phyloP scores from a whole-genome alignment of 2,329 filamentous ascomycete genomes.

The Hymenoscyphus scutula region DNA sequence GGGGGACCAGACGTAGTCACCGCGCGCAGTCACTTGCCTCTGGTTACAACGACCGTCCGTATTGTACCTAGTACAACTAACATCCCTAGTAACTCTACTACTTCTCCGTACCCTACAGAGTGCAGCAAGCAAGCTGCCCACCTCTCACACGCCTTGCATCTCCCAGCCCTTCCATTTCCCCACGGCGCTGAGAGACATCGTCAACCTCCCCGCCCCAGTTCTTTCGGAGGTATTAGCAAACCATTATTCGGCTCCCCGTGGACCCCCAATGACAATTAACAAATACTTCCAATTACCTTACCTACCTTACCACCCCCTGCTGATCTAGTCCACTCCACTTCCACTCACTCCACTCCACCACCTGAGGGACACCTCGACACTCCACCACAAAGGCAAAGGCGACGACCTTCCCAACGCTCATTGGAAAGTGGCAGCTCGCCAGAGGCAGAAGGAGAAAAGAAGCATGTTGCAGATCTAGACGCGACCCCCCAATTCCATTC shows the following conservation, averaged over 20 bases:
- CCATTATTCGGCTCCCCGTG: neutral
- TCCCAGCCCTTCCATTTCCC: neutral
- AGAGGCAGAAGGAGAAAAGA: conserved; percentile 1
- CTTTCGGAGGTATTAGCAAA: neutral
- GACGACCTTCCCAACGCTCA: no score
- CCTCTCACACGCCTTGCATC: neutral
- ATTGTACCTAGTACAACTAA: neutral
- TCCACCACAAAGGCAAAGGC: neutral
- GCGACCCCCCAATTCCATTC: neutral
- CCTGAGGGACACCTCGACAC: no score
- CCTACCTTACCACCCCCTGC: no score
- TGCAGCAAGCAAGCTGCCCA: neutral
- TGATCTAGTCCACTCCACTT: no score
- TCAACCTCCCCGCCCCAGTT: neutral
- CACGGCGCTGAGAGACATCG: neutral
- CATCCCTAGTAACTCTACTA: neutral
- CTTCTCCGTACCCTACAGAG: no score
- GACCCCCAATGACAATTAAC: neutral
- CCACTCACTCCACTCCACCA: conserved; percentile 1
- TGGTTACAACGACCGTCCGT: conserved; percentile 2
- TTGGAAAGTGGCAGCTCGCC: neutral
- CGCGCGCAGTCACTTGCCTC: neutral
- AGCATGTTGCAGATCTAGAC: conserved; percentile 1
- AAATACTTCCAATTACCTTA: no score
- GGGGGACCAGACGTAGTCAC: neutral